A percentile compares a stretch with the other conserved stretches of the same genome.
Evolutionary conservation across 345 rosid species (phyloP).

Genomic region (Rubroshorea leprosula): DNA sequence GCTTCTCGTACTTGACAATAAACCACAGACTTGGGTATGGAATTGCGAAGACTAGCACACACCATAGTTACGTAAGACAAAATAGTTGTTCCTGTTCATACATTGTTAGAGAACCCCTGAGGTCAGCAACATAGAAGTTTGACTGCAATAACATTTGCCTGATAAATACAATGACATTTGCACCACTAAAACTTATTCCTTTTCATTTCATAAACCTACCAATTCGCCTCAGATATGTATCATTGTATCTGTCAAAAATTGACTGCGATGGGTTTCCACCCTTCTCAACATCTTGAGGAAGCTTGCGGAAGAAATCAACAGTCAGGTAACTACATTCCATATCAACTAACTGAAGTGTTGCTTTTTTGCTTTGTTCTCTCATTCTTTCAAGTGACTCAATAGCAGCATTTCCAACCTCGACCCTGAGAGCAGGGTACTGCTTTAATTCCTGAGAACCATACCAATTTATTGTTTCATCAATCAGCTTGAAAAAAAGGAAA

Average conservation of each 20-base stretch:
- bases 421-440: constrained; percentile 96
- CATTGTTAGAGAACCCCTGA: constrained; percentile 4
- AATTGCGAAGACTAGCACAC: constrained; percentile 77
- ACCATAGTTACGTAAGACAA: constrained; percentile 94
- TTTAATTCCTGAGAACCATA: constrained; percentile 68
- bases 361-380: constrained; percentile 86
- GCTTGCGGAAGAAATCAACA: constrained; percentile 94
- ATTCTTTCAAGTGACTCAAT: constrained; percentile 83
- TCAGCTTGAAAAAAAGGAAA: too few species aligned
- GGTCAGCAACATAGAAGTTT: not conserved
- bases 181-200: not conserved
- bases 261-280: constrained; percentile 98
- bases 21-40: constrained; percentile 91
- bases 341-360: constrained; percentile 87
- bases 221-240: constrained; percentile 81
- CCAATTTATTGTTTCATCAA: too few species aligned
- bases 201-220: constrained; percentile 39
- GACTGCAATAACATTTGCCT: too few species aligned
- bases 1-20: constrained; percentile 99
- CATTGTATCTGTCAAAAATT: constrained; percentile 91
- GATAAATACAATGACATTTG: too few species aligned
- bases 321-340: constrained; percentile 95
- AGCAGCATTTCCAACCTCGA: constrained; percentile 88
- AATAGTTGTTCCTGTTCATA: constrained; percentile 69
- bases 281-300: constrained; percentile 96